Base-by-base conservation (phyloP, 2,329 filamentous ascomycete species). In the Lecanosticta acicola region DNA sequence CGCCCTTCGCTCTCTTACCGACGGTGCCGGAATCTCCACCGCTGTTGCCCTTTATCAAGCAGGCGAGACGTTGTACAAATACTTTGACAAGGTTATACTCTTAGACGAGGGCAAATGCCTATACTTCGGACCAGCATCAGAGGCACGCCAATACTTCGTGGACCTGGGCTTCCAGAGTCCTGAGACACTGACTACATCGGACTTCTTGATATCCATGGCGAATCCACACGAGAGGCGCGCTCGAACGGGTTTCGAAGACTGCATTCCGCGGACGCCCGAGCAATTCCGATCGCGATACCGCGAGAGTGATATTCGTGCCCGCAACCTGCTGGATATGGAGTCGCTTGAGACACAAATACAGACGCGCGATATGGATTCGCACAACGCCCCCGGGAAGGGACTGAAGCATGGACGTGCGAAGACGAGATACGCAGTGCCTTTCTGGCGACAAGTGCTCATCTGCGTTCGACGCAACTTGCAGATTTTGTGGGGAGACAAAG, bases 31-130 rank as follows among this genome's bases (percentile, higher is more conserved):
- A 0, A 66, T 82, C 3, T 68, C 79, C 0, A 75, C 79, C 0
- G 78, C 84, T 37, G 78, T 83, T 10, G 83, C 80, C 0, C 69
- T 85, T 0, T 86, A 87, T 59, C 83, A 86, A 59, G 83, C 83
- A 2, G 80, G 80, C 4, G 83, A 86, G 44, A 79, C 75, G 17
- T 84, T 85, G 45, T 84, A 83, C 59, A 69, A 83, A 18, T 11
- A 7, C 24, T 29, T 29, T 11, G 81, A 85, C 60, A 85, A 85
- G 58, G 80, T 84, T 0, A 68, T 85, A 1, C 75, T 85, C 7
- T 71, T 85, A 2, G 80, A 85, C 37, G 74, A 79, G 44, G 82
- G 82, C 34, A 77, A 79, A 48, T 64, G 85, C 53, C 72, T 84
- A 37, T 86, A 75, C 65, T 85, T 81, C 51, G 82, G 82, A 0